Base-by-base conservation (phyloP, 192 early-diverging fungal species). In the Podila horticola region DNA sequence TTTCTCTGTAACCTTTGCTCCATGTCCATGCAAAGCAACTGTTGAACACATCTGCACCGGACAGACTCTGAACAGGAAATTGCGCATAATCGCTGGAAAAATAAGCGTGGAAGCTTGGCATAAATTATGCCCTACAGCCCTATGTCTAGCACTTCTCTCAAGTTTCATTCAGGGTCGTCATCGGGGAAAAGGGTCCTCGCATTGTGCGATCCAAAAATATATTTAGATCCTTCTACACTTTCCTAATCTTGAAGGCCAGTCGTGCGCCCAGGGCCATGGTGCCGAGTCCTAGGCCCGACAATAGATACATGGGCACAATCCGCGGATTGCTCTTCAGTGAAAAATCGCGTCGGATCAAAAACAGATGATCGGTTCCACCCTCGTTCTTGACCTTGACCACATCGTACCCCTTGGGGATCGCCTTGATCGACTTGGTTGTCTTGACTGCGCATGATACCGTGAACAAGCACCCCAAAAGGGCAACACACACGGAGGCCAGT, bases 241-340 rank as follows among this genome's bases (percentile, higher is more conserved):
- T 72, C 49, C 36, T 72, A 29, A 73, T 73, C 59, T 81, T 81
- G 62, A 81, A 72, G 26, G 71, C 77, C 22, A 81, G 61, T 48
- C 77, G 71, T 1, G 71, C 67, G 0, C 77, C 77, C 26, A 81
- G 34, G 48, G 73, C n/a, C 8, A 81, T 73, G 12, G 77, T 81
- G 0, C 77, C 77, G 0, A 81, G 45, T 15, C 77, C 77, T 6
- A 81, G 60, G 5, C 77, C 77, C 15, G 77, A 81, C 9, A 81
- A 58, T 12, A 81, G 24, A 58, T 81, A 81, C 70, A 81, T 72
- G 6, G 77, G 77, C 3, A 73, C 66, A 29, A 73, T 55, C 24
- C 67, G n/a, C 11, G 58, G 33, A 45, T 69, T 66, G 19, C 11
- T 61, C 33, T 68, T 72, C 29, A 48, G 2, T 12, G 52, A 52